These are phyloP conservation scores for Crithidia fasciculata DNA, from an alignment of 208 protist genomes.

Conservation along the genomic window DNA sequence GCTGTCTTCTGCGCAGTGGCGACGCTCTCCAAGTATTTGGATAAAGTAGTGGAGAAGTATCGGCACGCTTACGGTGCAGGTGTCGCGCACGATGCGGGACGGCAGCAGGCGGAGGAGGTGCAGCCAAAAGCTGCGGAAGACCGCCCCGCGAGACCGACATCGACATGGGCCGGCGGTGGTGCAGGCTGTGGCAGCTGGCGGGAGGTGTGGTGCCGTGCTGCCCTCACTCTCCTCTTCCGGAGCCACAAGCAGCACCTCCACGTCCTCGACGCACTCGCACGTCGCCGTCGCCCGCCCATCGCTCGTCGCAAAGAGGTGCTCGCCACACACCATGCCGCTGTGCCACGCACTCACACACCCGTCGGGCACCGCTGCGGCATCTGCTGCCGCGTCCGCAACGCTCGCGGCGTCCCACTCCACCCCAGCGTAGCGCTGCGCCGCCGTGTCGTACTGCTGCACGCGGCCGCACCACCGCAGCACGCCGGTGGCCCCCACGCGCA, in stretches of 20 bases:
- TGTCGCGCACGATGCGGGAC: constrained; percentile 55
- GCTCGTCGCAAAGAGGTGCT: constrained; percentile 55
- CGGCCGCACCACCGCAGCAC: too few species aligned
- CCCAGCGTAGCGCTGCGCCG: too few species aligned
- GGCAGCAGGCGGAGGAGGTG: constrained; percentile 39
- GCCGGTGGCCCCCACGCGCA: too few species aligned
- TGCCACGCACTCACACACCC: constrained; percentile 23
- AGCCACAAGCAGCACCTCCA: constrained; percentile 1
- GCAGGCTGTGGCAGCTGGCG: neutral
- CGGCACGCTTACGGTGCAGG: constrained; percentile 49
- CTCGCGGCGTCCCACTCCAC: neutral
- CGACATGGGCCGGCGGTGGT: neutral
- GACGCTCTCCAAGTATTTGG: constrained; percentile 22
- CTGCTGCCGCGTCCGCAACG: too few species aligned
- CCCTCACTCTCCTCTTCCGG: too few species aligned
- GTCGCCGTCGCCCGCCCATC: constrained; percentile 40
- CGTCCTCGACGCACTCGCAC: constrained; percentile 46
- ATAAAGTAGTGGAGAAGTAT: constrained; percentile 58
- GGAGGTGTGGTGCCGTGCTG: neutral
- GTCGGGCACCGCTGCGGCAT: too few species aligned
- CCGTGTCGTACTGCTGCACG: too few species aligned
- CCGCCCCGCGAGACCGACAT: neutral
- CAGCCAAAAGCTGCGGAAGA: constrained; percentile 32
- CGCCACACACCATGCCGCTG: constrained; percentile 53
- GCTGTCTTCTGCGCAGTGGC: neutral